Percentiles rank a stretch among this genome's conserved stretches.
These are phyloP conservation scores for Termitomyces titanicus DNA, from an alignment of 768 basidiomycete genomes.

Conservation along the genomic window DNA sequence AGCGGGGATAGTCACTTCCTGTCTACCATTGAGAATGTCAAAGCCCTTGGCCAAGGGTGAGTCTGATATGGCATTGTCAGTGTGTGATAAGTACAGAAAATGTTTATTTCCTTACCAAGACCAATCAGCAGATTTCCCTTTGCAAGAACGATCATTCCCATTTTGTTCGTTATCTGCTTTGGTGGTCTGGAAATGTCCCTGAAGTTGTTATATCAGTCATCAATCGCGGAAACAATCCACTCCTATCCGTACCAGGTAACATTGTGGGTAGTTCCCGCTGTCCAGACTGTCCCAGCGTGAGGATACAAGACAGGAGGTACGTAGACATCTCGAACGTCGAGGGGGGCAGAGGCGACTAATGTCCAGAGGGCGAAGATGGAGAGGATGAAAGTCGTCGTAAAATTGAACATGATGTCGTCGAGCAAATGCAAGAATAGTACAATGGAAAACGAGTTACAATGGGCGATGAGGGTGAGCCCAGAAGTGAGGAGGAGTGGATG, in stretches of 20 bases:
- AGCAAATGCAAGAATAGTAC: neutral
- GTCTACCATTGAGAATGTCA: conserved; percentile 31
- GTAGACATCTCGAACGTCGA: conserved; percentile 43
- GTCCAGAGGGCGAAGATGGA: conserved; percentile 20
- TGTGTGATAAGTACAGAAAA: neutral
- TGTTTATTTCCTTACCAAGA: conserved; percentile 21
- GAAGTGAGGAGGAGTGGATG: no score
- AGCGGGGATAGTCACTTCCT: conserved; percentile 31
- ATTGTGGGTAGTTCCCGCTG: conserved; percentile 30
- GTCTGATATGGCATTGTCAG: conserved; percentile 17
- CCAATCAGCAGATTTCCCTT: conserved; percentile 25
- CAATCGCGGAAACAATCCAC: neutral
- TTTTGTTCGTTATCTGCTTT: conserved; percentile 42
- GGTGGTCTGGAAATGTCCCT: conserved; percentile 41
- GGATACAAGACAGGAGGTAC: conserved; percentile 41
- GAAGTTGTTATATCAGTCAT: conserved; percentile 1
- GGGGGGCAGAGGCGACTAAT: conserved; percentile 26
- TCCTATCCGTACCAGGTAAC: conserved; percentile 40
- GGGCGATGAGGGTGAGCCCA: no score
- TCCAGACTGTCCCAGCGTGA: conserved; percentile 33
- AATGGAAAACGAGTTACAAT: neutral
- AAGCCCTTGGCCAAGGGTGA: conserved; percentile 30
- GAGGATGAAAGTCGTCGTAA: conserved; percentile 15
- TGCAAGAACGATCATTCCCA: conserved; percentile 40
- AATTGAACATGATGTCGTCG: conserved; percentile 13